These are phyloP conservation scores for Zoysia japonica DNA, from an alignment of 176 grass and related monocot species.

Conservation along the genomic window DNA sequence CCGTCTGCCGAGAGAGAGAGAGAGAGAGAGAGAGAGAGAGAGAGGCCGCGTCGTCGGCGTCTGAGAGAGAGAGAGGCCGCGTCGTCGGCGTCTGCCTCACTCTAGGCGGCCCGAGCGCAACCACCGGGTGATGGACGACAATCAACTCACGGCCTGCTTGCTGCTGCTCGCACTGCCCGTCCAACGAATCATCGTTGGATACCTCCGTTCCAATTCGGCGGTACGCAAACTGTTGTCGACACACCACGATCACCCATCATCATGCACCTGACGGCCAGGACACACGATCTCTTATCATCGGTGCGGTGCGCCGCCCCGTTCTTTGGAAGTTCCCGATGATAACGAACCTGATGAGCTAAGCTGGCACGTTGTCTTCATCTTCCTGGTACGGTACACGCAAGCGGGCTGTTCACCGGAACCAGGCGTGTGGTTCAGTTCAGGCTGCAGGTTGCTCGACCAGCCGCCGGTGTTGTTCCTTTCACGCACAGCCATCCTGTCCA, in stretches of 20 bases:
- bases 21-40: neutral
- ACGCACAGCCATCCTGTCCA: conserved; percentile 25
- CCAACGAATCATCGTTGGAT: neutral
- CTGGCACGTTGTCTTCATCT: neutral
- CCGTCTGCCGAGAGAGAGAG: too few species aligned
- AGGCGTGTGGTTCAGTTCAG: neutral
- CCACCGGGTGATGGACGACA: conserved; percentile 20
- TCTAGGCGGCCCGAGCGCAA: conserved; percentile 9
- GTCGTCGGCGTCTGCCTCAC: conserved; percentile 12
- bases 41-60: conserved; percentile 22
- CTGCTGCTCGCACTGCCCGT: neutral
- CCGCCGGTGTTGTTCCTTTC: neutral
- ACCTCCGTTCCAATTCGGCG: neutral
- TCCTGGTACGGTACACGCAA: neutral
- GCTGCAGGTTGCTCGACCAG: neutral
- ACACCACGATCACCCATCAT: neutral
- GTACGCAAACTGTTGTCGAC: neutral
- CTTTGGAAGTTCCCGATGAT: neutral
- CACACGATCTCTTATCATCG: neutral
- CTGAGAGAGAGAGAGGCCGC: neutral
- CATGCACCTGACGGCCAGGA: neutral
- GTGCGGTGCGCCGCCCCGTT: neutral
- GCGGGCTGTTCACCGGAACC: neutral
- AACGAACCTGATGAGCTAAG: too few species aligned
- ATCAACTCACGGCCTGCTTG: conserved; percentile 3